Percentiles rank a stretch among this genome's conserved stretches.
These are phyloP conservation scores for Turnera subulata DNA, from an alignment of 345 rosid genomes.

Conservation along the genomic window DNA sequence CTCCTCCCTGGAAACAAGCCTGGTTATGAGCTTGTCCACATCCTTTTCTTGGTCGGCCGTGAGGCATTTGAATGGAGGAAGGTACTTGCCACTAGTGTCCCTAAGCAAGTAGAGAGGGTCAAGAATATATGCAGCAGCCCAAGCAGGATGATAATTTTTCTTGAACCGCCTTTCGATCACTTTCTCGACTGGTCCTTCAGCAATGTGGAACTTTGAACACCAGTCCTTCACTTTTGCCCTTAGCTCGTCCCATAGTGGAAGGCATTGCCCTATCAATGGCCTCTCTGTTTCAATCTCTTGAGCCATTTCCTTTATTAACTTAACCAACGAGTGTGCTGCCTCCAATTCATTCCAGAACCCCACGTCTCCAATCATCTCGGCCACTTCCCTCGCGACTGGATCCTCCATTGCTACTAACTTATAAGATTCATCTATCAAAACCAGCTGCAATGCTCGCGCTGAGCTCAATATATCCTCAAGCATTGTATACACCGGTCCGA, in stretches of 20 bases:
- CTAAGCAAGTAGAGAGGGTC: conserved; percentile 88
- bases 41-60: conserved; percentile 92
- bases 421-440: conserved; percentile 65
- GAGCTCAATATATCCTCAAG: conserved; percentile 76
- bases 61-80: conserved; percentile 89
- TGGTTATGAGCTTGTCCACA: conserved; percentile 88
- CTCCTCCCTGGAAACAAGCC: conserved; percentile 92
- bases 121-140: conserved; percentile 93
- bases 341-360: conserved; percentile 91
- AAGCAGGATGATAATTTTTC: conserved; percentile 95
- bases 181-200: conserved; percentile 67
- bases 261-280: conserved; percentile 89
- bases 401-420: conserved; percentile 74
- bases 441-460: conserved; percentile 65
- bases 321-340: conserved; percentile 70
- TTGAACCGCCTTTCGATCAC: conserved; percentile 81
- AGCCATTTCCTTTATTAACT: conserved; percentile 78
- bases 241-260: conserved; percentile 85
- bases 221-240: conserved; percentile 78
- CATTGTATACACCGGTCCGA: conserved; percentile 51
- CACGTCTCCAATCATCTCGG: conserved; percentile 69
- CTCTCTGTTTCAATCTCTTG: conserved; percentile 75
- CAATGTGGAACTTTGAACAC: conserved; percentile 71
- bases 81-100: conserved; percentile 78
- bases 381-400: conserved; percentile 62